Evolutionary conservation across 352 stramenopile species (phyloP).

Genomic region (Elongisporangium prolatum): DNA sequence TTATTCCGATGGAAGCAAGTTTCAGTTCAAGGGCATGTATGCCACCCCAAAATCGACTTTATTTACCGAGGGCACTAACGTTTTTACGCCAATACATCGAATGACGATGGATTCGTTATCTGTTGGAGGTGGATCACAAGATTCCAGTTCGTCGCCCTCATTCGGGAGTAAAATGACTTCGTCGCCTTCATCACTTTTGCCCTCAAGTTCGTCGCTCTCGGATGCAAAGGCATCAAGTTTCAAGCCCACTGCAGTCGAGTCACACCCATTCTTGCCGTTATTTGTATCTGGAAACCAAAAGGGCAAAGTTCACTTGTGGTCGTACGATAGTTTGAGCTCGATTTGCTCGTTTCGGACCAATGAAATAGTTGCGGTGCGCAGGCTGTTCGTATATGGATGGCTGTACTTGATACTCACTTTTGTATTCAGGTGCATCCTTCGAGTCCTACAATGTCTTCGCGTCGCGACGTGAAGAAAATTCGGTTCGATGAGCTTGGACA

Average conservation of each 20-base stretch:
- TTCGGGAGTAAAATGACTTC: not conserved
- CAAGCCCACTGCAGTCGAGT: constrained; percentile 68
- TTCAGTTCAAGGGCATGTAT: constrained; percentile 82
- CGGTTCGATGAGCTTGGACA: constrained; percentile 77
- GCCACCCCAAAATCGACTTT: constrained; percentile 38
- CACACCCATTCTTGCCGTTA: constrained; percentile 71
- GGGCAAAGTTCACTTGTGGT: constrained; percentile 78
- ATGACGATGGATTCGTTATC: constrained; percentile 6
- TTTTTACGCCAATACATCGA: constrained; percentile 19
- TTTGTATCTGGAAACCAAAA: constrained; percentile 83
- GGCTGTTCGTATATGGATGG: not conserved
- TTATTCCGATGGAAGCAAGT: constrained; percentile 63
- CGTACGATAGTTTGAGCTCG: constrained; percentile 72
- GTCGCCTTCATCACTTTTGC: constrained; percentile 11
- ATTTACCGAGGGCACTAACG: constrained; percentile 20
- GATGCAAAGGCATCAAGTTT: constrained; percentile 63
- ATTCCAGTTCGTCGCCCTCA: not conserved
- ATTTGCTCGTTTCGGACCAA: constrained; percentile 64
- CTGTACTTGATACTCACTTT: constrained; percentile 2
- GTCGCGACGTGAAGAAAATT: constrained; percentile 70
- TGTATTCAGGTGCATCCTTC: constrained; percentile 46
- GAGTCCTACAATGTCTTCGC: constrained; percentile 47
- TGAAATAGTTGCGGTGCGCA: constrained; percentile 53
- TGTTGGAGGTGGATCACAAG: not conserved
- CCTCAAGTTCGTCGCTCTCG: constrained; percentile 6